Base-by-base conservation (phyloP, 2,329 filamentous ascomycete species). In the Monilinia laxa region DNA sequence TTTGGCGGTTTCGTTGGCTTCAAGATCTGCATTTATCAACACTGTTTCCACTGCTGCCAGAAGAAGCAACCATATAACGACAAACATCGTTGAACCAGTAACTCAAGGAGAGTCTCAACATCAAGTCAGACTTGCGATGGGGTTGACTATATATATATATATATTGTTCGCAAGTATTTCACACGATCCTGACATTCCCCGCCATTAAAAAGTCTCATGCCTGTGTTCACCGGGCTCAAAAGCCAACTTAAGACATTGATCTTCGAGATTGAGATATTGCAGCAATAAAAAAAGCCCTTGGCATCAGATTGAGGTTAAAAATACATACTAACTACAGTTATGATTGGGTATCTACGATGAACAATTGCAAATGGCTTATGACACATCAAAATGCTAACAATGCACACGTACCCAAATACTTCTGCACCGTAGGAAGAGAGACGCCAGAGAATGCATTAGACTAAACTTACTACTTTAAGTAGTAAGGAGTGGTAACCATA, bases 171-270 rank as follows among this genome's bases (percentile, higher is more conserved):
- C 12, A 7, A 42, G 31, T 47, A 31, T 65, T 45, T 52, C 55
- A 53, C 55, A 53, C 35, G 23, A 25, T 60, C 20, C 31, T 51
- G 14, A 51, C 20, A 60, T 51, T 60, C 45, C 23, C 45, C 45
- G 58, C 58, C 20, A 55, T 38, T 31, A 1, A 38, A 38, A 60
- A 60, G 28, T 28, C 45, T 25, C 58, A 60, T 51, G 23, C 45
- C 45, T 25, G 45, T 35, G 58, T 51, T 60, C 12, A 51, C 35
- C 7, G 20, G 12, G 18, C 1, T 10, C 16, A 16, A 60, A 60
- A 38, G 45, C 57, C 45, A 60, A 51, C 57, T 60, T 28, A 1
- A 60, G 57, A 60, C 45, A 60, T 60, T 60, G 57, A 60, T 38
- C 57, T 38, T 49, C 28, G 20, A 20, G 38, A 60, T 38, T 23